Base-by-base conservation (phyloP, 2,329 filamentous ascomycete genomes). In the Hyphodiscus sp. region DNA sequence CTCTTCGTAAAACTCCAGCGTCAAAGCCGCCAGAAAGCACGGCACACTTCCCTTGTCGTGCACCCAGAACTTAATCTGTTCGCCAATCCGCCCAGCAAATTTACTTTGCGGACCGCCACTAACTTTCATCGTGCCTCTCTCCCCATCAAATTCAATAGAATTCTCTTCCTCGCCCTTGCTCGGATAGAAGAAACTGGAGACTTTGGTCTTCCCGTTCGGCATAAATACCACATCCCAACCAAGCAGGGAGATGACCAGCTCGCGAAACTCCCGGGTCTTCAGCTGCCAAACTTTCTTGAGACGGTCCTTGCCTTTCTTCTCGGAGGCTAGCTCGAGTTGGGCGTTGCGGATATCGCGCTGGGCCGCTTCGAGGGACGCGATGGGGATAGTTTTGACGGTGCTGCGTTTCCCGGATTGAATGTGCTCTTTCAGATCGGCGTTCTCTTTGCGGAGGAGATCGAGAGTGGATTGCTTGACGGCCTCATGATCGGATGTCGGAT, bases 71-170 rank as follows among this genome's bases (percentile, higher is more conserved):
- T 90, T 86, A 65, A 96, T 92, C 68, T 91, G 82, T 65, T 89
- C 87, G 60, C 81, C 81, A 58, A 99, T 96, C 70, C 91, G 86
- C 52, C 81, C 74, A 1, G 91, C 94, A 71, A 99, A 99, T 13
- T 83, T 78, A 67, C 89, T 95, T 66, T 88, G 81, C 1, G 91
- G 89, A 0, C 94, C 94, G 1, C 94, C 94, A 33, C 86, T 89
- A 53, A 99, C 88, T 77, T 99, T 99, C 94, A 99, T 99, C 1
- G 91, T 96, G 8, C 92, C 94, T 54, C 87, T 85, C 73, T 96
- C 91, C 49, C 91, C 91, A 70, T 96, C 91, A 69, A 96, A 96
- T 0, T 96, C 83, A 56, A 87, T 85, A 53, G 79, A 83, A 61
- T 86, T 85, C 69, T 86, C 83, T 18, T 87, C 82, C 7, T 78